Base-by-base conservation (phyloP, 345 rosid genomes). In the Eucalyptus cloeziana region DNA sequence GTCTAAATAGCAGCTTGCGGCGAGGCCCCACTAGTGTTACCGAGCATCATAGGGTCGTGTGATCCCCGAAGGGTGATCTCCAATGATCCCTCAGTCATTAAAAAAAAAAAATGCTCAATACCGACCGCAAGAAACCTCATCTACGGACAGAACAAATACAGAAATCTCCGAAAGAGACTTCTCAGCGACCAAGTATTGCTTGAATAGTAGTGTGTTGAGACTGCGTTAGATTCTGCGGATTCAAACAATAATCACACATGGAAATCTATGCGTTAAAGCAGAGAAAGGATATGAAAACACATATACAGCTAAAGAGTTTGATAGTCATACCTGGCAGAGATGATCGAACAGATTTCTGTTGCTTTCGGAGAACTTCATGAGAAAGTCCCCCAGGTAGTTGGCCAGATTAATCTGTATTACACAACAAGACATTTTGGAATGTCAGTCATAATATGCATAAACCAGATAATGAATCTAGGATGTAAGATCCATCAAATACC, bases 341-440 rank as follows among this genome's bases (percentile, higher is more conserved):
- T 91, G 91, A 87, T 94, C 92, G 88, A 97, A 93, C 90, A 93
- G 91, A 87, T 89, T 93, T 85, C 91, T 89, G 86, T 96, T 95
- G 71, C 93, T 93, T 43, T 89, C 89, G 5, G 90, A 93, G 90
- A 97, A 96, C 87, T 95, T 95, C 25, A 24, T 51, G 64, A 97
- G 67, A 93, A 95, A 97, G 85, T 95, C 99, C 30, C 87, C 92
- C 33, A 97, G 92, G 90, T 93, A 96, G 87, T 91, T 95, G 87
- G 94, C 95, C 91, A 97, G 92, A 92, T 97, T 95, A 87, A 97
- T 94, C 99, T 96, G 95, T 87, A 9, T 37, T 91, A 87, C 60
- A 67, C 88, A 88, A 69, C 62, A 37, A 67, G 69, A 71, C 58
- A 64, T 52, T 10, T 12, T 40, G 30, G 7, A 40, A 37, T 10